A percentile compares a stretch with the other conserved stretches of the same genome.
These are phyloP conservation scores for Yarrowia sp. DNA, from an alignment of 805 yeast species.

Conservation along the genomic window DNA sequence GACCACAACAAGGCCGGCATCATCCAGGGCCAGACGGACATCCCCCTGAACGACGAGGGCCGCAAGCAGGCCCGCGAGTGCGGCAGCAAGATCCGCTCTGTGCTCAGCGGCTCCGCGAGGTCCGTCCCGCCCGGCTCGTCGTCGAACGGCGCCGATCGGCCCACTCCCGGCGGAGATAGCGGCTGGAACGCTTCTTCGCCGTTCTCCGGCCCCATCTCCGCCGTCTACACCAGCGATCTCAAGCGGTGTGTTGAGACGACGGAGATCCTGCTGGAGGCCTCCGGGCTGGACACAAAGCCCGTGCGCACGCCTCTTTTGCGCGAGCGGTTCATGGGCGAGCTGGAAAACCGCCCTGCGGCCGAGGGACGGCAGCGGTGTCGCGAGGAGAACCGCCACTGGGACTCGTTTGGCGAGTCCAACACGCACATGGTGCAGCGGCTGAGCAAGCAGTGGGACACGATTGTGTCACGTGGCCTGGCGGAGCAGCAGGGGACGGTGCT, in stretches of 20 bases:
- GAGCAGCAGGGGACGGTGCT: slow-evolving; percentile 43
- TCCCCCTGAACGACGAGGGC: slow-evolving; percentile 63
- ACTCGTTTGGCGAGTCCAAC: slow-evolving; percentile 64
- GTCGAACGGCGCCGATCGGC: not conserved
- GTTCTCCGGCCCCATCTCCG: slow-evolving; percentile 20
- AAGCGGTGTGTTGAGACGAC: slow-evolving; percentile 50
- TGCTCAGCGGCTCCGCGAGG: slow-evolving; percentile 37
- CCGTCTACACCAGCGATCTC: slow-evolving; percentile 53
- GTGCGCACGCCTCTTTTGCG: slow-evolving; percentile 45
- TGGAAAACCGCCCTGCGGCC: slow-evolving; percentile 67
- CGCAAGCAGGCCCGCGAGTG: slow-evolving; percentile 55
- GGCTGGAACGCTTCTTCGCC: slow-evolving; percentile 41
- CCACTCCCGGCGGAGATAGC: not conserved
- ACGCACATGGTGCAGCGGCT: slow-evolving; percentile 48
- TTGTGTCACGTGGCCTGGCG: slow-evolving; percentile 43
- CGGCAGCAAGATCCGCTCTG: slow-evolving; percentile 43
- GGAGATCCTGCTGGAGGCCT: slow-evolving; percentile 40
- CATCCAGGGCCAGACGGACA: slow-evolving; percentile 74
- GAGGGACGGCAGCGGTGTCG: slow-evolving; percentile 58
- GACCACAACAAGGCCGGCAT: slow-evolving; percentile 65
- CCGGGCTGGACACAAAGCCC: slow-evolving; percentile 34
- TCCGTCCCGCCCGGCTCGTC: too few species aligned
- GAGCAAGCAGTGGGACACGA: slow-evolving; percentile 44
- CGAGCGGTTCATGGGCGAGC: slow-evolving; percentile 76
- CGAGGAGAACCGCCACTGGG: slow-evolving; percentile 55